Evolutionary conservation across 2,329 filamentous ascomycete species (phyloP), one percentile per base, ranked within the genome.

Genomic region (Epichloe amarillans): DNA sequence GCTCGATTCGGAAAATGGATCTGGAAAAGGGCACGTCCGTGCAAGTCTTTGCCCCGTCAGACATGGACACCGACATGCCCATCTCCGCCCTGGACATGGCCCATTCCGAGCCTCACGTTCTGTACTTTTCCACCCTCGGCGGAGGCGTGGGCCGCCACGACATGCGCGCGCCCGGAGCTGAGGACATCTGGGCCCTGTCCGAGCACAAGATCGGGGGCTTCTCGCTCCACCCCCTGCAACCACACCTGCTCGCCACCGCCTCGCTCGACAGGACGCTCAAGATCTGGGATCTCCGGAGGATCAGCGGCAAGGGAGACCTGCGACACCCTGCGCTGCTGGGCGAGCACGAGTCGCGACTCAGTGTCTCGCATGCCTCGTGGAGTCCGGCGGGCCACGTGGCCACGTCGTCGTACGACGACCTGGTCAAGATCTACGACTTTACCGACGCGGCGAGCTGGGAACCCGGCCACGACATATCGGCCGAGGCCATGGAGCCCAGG

Each of bases 121-220:
- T 98, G 0, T 85, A 89, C 61, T 97, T 96, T 67, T 91, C 90
- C 0, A 96, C 91, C 0, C 72, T 98, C 0, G 77, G 86, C 36
- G 93, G 93, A 2, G 74, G 73, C 0, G 83, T 97, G 30, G 90
- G 90, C 0, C 82, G 85, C 1, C 82, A 93, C 61, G 93, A 98
- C 61, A 75, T 84, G 50, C 81, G 91, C 7, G 74, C 77, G 0
- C 69, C 73, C 0, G 66, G 21, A 23, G 21, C 4, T 6, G 21
- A 23, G 1, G 21, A 88, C 15, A 70, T 86, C 1, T 94, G 88
- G 77, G 75, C 80, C 8, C 71, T 97, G 0, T 86, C 83, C 0
- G 89, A 94, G 49, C 90, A 95, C 65, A 98, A 98, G 62, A 96
- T 98, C 50, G 93, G 93, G 17, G 93, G 93, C 0, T 97, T 97